Evolutionary conservation across 108 stramenopile species (phyloP), one percentile per base, ranked within the genome.

Genomic region (Bacterosira constricta): DNA sequence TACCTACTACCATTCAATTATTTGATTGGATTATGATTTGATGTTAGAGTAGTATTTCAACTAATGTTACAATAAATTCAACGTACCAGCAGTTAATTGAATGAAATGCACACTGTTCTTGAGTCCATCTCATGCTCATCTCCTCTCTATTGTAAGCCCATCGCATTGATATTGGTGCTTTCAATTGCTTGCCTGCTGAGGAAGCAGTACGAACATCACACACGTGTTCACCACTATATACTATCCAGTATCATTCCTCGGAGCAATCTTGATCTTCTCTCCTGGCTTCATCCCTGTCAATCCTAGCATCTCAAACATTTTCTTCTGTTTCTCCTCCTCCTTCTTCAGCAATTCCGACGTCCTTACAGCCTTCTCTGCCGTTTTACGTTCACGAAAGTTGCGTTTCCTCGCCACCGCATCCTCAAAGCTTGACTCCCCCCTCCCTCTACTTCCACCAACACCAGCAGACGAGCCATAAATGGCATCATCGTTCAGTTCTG

Each of bases 301-400:
- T 20, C 90, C 90, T 50, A 91, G 71, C 83, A 73, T 69, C 36
- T 86, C 73, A 21, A 91, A 52, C 90, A 91, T 91, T 11, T 71
- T 78, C 61, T 79, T 71, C 59, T 86, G 73, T 29, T 83, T 83
- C 12, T 89, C 81, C 38, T 80, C 65, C 59, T 89, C 90, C 59
- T 88, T 91, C 45, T 69, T 31, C 64, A 77, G 83, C n/a, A 86
- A 61, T 23, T 85, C 88, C 39, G 69, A 53, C 13, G 77, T 67
- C 8, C 86, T 79, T 17, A n/a, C 54, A 2, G 47, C 35, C 35
- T 56, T 76, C 26, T 83, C 61, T 18, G 81, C 76, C 57, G 83
- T 66, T 20, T 71, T 62, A 17, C 63, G 60, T 53, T 77, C 80
- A 23, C 81, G 65, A 47, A 31, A 23, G 6, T 51, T 21, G 18